Evolutionary conservation across 495 filamentous ascomycete species (phyloP).

Genomic region (Talaromyces wortmannii): DNA sequence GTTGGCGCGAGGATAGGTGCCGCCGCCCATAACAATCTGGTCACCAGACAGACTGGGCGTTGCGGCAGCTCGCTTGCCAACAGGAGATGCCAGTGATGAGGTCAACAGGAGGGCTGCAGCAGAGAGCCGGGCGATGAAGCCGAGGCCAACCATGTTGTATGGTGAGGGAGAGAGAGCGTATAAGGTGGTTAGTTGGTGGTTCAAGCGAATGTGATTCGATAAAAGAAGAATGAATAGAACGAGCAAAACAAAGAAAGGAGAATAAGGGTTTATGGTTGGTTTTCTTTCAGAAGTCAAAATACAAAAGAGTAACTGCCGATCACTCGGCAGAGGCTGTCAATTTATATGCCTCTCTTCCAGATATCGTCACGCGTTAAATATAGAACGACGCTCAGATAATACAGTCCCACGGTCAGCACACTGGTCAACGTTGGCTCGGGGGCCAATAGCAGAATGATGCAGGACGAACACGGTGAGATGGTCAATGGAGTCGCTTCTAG

Average conservation of each 20-base stretch:
- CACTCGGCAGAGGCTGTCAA: no score
- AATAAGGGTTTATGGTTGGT: no score
- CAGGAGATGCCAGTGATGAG: background rate
- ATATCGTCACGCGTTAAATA: no score
- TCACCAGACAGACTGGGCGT: slow-evolving; percentile 6
- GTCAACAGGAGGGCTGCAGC: background rate
- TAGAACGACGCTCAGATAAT: no score
- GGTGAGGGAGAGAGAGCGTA: background rate
- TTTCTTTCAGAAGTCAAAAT: no score
- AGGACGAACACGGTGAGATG: background rate
- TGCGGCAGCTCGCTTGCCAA: background rate
- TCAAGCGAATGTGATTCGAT: no score
- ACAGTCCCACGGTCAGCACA: no score
- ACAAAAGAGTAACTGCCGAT: no score
- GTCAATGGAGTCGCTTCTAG: background rate
- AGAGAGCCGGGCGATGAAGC: background rate
- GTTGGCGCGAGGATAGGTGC: slow-evolving; percentile 44
- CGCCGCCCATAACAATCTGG: slow-evolving; percentile 15
- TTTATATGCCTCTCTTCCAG: no score
- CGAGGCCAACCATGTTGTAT: background rate
- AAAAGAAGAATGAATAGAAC: no score
- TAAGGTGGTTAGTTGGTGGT: no score
- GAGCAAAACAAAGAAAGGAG: no score
- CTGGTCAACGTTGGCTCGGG: background rate
- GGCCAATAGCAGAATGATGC: background rate